Base-by-base conservation (phyloP, 352 stramenopile species). In the Phytophthora parvispora region DNA sequence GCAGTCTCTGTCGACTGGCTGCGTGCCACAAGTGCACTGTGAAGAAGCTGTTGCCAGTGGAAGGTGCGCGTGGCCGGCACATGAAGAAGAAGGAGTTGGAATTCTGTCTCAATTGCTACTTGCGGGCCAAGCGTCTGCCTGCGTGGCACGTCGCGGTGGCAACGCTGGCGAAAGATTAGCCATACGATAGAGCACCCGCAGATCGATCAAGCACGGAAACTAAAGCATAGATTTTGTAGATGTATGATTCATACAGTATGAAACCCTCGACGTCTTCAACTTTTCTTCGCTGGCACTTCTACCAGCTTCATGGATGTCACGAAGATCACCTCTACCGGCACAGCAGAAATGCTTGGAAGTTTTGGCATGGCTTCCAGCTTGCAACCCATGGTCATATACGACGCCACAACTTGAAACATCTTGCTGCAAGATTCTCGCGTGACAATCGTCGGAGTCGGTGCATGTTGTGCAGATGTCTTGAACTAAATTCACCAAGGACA, bases 21-120 rank as follows among this genome's bases (percentile, higher is more conserved):
- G 25, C 80, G 5, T 86, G 78, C 64, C 25, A 74, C 52, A 78
- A 80, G 55, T 87, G 78, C 67, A 83, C 64, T 1, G 69, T 84
- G 9, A 76, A 64, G 57, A 83, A 84, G 45, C 50, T 62, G 31
- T 31, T 86, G 28, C 74, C 75, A 0, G 25, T 76, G 27, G 67
- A 74, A 13, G 73, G 75, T 45, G 63, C 78, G 6, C 68, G 55
- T 31, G 68, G 68, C 2, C 49, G 68, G 0, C 53, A 63, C 36
- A 64, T 73, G 63, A 69, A 69, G 47, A 78, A 72, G 55, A 71
- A 72, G 13, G 69, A 70, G 18, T 22, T 62, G 18, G 59, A 75
- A 3, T 82, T 82, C 36, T 86, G 78, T 34, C 52, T 86, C 5
- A 63, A 67, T 8, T 86, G 78, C 22, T 70, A 68, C n/a, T 45